Conservation (phyloP, 176 grass and related monocot species). For the Juncus effusus region DNA sequence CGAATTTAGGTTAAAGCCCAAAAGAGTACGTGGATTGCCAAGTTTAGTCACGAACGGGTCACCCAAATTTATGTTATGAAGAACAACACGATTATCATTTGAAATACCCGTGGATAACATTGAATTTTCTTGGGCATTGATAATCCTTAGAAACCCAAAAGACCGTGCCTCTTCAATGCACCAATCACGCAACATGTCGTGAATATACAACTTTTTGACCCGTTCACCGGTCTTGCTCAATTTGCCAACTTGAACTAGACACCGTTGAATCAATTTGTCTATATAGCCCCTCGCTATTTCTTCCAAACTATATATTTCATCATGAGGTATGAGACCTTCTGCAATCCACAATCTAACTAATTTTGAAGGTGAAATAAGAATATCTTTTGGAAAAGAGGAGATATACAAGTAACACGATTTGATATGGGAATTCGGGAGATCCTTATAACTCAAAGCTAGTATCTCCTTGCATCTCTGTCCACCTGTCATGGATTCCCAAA, state of each 20-base stretch:
- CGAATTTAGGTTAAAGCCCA: conserved; percentile 15
- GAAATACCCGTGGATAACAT: background rate
- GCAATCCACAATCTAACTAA: conserved; percentile 25
- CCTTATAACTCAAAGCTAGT: conserved; percentile 24
- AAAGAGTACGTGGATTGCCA: conserved; percentile 17
- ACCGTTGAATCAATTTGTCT: conserved; percentile 25
- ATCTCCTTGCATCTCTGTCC: conserved; percentile 21
- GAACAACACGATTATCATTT: conserved; percentile 10
- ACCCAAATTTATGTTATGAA: conserved; percentile 17
- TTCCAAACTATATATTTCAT: conserved; percentile 19
- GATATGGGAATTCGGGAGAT: conserved; percentile 19
- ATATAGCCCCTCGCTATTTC: conserved; percentile 5
- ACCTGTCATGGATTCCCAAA: conserved; percentile 26
- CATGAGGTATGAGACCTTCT: conserved; percentile 23
- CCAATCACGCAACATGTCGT: conserved; percentile 40
- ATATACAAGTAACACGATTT: conserved; percentile 28
- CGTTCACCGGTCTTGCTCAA: background rate
- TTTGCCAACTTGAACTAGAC: conserved; percentile 35
- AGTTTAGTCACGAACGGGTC: background rate
- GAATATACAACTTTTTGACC: conserved; percentile 22
- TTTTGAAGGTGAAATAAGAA: background rate
- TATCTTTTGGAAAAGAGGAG: conserved; percentile 12
- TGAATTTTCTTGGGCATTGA: background rate
- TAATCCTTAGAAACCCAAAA: conserved; percentile 17
- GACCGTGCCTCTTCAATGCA: conserved; percentile 28